Percentiles rank a stretch among this genome's conserved stretches.
These are phyloP conservation scores for Pythium dissimile DNA, from an alignment of 352 stramenopile species.

Conservation along the genomic window DNA sequence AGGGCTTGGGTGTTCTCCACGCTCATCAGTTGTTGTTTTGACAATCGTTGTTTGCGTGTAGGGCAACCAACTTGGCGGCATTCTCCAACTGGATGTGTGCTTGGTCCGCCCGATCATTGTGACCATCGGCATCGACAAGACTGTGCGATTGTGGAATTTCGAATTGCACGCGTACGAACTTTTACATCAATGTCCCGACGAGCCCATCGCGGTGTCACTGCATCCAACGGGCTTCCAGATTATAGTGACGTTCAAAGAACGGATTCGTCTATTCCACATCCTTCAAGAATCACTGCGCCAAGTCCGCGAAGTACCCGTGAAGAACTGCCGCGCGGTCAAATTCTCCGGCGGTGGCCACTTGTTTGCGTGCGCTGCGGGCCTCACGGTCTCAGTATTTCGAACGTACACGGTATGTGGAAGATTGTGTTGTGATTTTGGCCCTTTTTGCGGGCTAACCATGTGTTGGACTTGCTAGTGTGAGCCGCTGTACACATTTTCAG, in stretches of 20 bases:
- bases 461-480: slow-evolving; percentile 32
- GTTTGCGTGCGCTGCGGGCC: slow-evolving; percentile 64
- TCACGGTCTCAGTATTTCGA: slow-evolving; percentile 58
- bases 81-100: slow-evolving; percentile 80
- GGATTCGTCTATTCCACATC: slow-evolving; percentile 68
- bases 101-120: slow-evolving; percentile 79
- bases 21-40: too few relatives aligned
- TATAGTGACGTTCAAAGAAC: slow-evolving; percentile 76
- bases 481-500: slow-evolving; percentile 63
- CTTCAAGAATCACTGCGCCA: slow-evolving; percentile 64
- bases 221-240: slow-evolving; percentile 73
- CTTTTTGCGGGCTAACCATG: not conserved
- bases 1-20: too few relatives aligned
- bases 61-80: slow-evolving; percentile 52
- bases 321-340: slow-evolving; percentile 53
- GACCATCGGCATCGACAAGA: slow-evolving; percentile 81
- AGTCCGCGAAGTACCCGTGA: slow-evolving; percentile 61
- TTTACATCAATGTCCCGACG: slow-evolving; percentile 54
- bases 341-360: slow-evolving; percentile 72
- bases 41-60: slow-evolving; percentile 10
- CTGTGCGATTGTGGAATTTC: slow-evolving; percentile 88
- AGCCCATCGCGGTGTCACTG: slow-evolving; percentile 55
- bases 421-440: too few relatives aligned
- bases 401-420: slow-evolving; percentile 58
- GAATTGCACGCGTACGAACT: slow-evolving; percentile 61